phyloP scores from a whole-genome alignment of 2,329 filamentous ascomycete genomes.

The Stachybotrys chartarum region DNA sequence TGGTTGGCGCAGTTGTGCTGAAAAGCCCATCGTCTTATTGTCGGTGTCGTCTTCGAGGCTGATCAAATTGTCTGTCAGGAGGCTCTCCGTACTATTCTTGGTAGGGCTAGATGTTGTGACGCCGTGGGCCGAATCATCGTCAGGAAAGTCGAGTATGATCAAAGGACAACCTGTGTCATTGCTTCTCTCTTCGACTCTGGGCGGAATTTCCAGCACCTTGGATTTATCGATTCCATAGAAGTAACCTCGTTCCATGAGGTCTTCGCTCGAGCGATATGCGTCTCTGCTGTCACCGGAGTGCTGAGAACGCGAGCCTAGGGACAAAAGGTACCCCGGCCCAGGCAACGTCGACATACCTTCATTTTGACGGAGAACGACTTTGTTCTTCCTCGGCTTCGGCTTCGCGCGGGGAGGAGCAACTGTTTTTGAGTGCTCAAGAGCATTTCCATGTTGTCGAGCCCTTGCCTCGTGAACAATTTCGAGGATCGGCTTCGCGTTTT shows the following conservation, averaged over 20 bases:
- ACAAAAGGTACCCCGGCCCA: background rate
- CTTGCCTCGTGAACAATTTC: background rate
- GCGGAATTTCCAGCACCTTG: background rate
- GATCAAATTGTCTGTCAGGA: background rate
- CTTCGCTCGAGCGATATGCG: slow-evolving; percentile 42
- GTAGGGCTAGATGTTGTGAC: too few relatives aligned
- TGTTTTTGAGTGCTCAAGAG: too few relatives aligned
- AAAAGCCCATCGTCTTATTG: background rate
- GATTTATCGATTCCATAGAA: background rate
- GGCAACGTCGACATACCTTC: background rate
- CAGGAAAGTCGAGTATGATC: background rate
- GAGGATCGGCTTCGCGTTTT: background rate
- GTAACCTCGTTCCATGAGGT: slow-evolving; percentile 29
- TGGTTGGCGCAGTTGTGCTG: too few relatives aligned
- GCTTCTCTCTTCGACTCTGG: background rate
- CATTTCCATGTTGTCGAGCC: too few relatives aligned
- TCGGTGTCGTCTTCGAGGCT: background rate
- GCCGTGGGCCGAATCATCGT: background rate
- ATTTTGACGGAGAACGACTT: background rate
- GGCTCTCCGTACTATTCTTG: too few relatives aligned
- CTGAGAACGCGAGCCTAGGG: slow-evolving; percentile 5
- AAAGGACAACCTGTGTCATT: background rate
- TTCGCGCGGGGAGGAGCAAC: too few relatives aligned
- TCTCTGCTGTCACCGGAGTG: slow-evolving; percentile 9
- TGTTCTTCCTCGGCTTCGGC: too few relatives aligned